phyloP scores from a whole-genome alignment of 108 stramenopile species.

The Cylindrotheca closterium region DNA sequence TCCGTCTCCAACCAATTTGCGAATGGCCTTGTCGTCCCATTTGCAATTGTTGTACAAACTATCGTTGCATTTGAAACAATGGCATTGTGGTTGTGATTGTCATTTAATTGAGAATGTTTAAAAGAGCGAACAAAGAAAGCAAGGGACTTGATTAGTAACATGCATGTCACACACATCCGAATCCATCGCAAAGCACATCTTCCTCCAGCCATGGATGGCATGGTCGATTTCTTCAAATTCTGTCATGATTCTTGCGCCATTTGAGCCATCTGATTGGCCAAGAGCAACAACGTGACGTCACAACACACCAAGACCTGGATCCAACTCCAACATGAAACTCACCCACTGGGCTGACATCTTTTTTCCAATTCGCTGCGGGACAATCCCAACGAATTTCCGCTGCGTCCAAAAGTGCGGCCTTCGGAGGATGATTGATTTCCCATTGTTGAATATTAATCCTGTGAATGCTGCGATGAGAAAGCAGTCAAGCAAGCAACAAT shows the following conservation, averaged over 20 bases:
- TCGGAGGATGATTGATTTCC: slow-evolving; percentile 29
- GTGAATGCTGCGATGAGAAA: too few species aligned
- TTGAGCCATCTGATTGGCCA: too few species aligned
- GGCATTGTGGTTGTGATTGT: too few species aligned
- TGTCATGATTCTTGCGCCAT: too few species aligned
- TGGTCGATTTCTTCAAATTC: too few species aligned
- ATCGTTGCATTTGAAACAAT: slow-evolving; percentile 2
- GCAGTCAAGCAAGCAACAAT: too few species aligned
- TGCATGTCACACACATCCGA: too few species aligned
- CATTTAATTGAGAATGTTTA: neutral
- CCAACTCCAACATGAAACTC: slow-evolving; percentile 35
- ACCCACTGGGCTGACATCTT: slow-evolving; percentile 72
- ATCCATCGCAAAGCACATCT: too few species aligned
- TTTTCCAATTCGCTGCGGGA: slow-evolving; percentile 62
- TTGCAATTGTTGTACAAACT: slow-evolving; percentile 64
- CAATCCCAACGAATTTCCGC: slow-evolving; percentile 49
- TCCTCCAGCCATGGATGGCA: too few species aligned
- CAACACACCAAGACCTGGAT: too few species aligned
- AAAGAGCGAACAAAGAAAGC: slow-evolving; percentile 7
- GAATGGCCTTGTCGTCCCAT: slow-evolving; percentile 80
- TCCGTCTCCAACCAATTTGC: slow-evolving; percentile 69
- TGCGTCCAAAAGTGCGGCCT: slow-evolving; percentile 14
- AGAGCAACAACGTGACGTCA: too few species aligned
- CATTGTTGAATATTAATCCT: slow-evolving; percentile 17
- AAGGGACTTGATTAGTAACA: neutral